Evolutionary conservation across 495 filamentous ascomycete species (phyloP).

Genomic region (Podospora tetraspora): DNA sequence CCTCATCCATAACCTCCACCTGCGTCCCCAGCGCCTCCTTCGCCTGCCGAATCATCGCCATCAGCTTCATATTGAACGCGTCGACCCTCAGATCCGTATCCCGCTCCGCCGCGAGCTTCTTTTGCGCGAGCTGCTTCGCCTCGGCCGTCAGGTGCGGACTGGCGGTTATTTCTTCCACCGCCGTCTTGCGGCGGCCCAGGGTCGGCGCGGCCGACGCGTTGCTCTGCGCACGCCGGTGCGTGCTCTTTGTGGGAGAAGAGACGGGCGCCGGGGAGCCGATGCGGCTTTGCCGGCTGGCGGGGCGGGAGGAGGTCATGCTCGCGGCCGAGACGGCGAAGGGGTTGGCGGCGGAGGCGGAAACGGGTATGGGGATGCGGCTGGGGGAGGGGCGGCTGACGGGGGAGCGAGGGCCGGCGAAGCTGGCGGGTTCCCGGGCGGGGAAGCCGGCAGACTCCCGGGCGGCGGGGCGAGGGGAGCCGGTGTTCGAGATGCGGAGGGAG

Average conservation of each 20-base stretch:
- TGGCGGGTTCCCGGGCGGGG: slow-evolving; percentile 42
- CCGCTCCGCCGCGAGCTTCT: slow-evolving; percentile 62
- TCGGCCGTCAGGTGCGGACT: slow-evolving; percentile 51
- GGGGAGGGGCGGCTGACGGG: slow-evolving; percentile 25
- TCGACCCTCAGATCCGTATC: slow-evolving; percentile 74
- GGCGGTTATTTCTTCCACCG: slow-evolving; percentile 26
- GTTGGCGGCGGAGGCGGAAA: slow-evolving; percentile 10
- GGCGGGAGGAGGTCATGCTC: slow-evolving; percentile 23
- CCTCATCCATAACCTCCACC: slow-evolving; percentile 56
- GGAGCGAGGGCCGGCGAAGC: slow-evolving; percentile 47
- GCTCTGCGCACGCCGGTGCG: slow-evolving; percentile 35
- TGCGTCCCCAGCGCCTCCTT: slow-evolving; percentile 79
- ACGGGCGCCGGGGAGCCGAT: neutral
- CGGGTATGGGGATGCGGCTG: slow-evolving; percentile 38
- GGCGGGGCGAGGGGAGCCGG: slow-evolving; percentile 38
- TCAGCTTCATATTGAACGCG: slow-evolving; percentile 69
- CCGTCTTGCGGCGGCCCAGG: slow-evolving; percentile 14
- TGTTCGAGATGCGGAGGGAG: slow-evolving; percentile 39
- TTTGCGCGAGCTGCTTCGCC: slow-evolving; percentile 60
- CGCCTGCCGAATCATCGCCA: slow-evolving; percentile 82
- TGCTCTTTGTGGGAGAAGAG: slow-evolving; percentile 21
- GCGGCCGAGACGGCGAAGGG: slow-evolving; percentile 15
- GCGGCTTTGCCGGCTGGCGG: slow-evolving; percentile 28
- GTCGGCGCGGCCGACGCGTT: slow-evolving; percentile 27
- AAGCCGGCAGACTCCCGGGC: slow-evolving; percentile 47